These are phyloP conservation scores for Aspergillus sp. DNA, from an alignment of 2,329 filamentous ascomycete genomes.

Conservation along the genomic window DNA sequence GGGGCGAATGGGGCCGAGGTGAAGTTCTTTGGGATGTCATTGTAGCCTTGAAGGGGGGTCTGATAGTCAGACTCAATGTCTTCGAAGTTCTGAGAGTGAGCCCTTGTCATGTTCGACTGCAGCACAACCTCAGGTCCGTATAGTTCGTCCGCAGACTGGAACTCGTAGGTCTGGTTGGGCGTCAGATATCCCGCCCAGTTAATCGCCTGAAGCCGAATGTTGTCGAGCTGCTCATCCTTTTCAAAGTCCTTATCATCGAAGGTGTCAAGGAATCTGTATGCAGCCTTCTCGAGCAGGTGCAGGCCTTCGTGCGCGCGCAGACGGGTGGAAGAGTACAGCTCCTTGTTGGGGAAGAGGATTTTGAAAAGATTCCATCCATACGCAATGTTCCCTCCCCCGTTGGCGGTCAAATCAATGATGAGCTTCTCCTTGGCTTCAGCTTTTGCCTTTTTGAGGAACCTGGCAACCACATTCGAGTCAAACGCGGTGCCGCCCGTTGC, in stretches of 20 bases:
- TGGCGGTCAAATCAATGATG: background rate
- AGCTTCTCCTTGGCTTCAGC: background rate
- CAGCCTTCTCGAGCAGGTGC: background rate
- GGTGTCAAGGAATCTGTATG: background rate
- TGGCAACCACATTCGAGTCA: background rate
- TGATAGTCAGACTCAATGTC: background rate
- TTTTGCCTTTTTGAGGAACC: background rate
- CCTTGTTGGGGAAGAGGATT: background rate
- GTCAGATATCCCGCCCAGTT: background rate
- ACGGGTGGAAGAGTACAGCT: background rate
- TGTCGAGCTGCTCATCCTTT: background rate
- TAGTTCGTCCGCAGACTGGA: background rate
- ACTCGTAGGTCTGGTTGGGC: background rate
- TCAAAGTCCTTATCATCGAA: background rate
- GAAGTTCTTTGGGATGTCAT: conserved; percentile 18
- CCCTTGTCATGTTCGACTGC: background rate
- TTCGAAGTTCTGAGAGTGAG: background rate
- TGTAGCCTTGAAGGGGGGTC: conserved; percentile 13
- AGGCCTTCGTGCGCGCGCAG: background rate
- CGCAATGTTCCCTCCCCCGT: background rate
- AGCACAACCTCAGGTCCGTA: background rate
- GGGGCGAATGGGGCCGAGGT: conserved; percentile 28
- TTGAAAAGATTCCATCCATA: background rate
- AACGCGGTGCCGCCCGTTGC: background rate
- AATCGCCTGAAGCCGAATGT: background rate